phyloP scores from a whole-genome alignment of 805 yeast species.

The Metschnikowia lochheadii region DNA sequence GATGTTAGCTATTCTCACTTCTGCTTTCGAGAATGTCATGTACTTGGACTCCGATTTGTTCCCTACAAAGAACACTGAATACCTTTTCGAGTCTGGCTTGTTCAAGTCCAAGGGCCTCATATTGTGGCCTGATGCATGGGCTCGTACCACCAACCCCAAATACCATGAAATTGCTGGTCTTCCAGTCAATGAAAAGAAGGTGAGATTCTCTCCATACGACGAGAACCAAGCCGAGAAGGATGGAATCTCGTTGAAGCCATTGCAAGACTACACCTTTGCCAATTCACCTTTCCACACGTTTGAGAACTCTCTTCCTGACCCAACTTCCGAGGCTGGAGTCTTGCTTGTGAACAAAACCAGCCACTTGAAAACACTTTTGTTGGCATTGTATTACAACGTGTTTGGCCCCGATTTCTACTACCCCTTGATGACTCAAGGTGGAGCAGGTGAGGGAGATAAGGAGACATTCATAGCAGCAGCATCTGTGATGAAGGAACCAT shows the following conservation, averaged over 20 bases:
- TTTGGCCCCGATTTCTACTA: conserved; percentile 65
- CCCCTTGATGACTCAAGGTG: conserved; percentile 64
- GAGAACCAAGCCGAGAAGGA: conserved; percentile 32
- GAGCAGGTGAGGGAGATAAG: conserved; percentile 78
- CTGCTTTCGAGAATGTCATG: conserved; percentile 46
- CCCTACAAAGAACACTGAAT: conserved; percentile 41
- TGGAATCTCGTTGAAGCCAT: conserved; percentile 24
- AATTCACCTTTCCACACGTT: conserved; percentile 54
- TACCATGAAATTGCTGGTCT: conserved; percentile 51
- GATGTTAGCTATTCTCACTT: conserved; percentile 57
- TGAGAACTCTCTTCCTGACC: conserved; percentile 61
- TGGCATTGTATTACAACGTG: conserved; percentile 62
- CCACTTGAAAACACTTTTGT: conserved; percentile 55
- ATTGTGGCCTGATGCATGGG: conserved; percentile 71
- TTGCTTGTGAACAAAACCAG: conserved; percentile 54
- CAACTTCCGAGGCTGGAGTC: conserved; percentile 70
- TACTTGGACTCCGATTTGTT: conserved; percentile 51
- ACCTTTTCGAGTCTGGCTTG: conserved; percentile 42
- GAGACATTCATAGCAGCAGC: conserved; percentile 75
- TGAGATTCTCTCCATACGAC: conserved; percentile 32
- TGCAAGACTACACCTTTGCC: conserved; percentile 19
- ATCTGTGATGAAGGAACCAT: conserved; percentile 43
- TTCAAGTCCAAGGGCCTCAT: conserved; percentile 47
- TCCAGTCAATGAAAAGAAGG: conserved; percentile 30
- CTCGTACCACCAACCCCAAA: conserved; percentile 60